A percentile compares a stretch with the other conserved stretches of the same genome.
Conservation (phyloP, 345 rosid species). For the Geranium rotundifolium region DNA sequence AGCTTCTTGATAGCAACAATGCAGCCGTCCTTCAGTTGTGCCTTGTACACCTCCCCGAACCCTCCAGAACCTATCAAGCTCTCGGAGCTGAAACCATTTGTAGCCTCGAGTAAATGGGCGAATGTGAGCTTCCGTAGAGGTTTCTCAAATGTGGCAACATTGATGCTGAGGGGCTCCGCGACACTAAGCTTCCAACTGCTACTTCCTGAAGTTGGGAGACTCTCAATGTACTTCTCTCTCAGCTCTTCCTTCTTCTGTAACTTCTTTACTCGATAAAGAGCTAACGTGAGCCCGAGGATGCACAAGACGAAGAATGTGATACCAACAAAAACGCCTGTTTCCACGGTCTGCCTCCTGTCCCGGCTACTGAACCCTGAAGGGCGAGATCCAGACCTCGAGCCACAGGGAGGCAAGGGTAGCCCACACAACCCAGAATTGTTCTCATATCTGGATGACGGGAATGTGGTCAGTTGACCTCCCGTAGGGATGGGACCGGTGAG, state of each 20-base stretch:
- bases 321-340: slow-evolving; percentile 58
- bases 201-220: slow-evolving; percentile 82
- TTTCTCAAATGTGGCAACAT: slow-evolving; percentile 91
- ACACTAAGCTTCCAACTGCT: slow-evolving; percentile 86
- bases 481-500: slow-evolving; percentile 76
- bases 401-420: slow-evolving; percentile 62
- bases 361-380: slow-evolving; percentile 10
- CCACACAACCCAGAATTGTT: slow-evolving; percentile 96
- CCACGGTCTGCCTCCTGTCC: slow-evolving; percentile 36
- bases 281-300: slow-evolving; percentile 44
- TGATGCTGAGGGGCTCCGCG: slow-evolving; percentile 90
- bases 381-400: slow-evolving; percentile 21
- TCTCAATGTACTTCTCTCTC: slow-evolving; percentile 72
- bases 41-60: slow-evolving; percentile 96
- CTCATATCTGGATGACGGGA: slow-evolving; percentile 67
- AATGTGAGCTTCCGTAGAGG: slow-evolving; percentile 85
- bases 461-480: slow-evolving; percentile 92
- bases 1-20: slow-evolving; percentile 88
- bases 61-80: slow-evolving; percentile 90
- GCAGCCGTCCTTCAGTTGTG: slow-evolving; percentile 61
- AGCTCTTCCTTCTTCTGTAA: slow-evolving; percentile 44
- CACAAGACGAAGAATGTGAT: slow-evolving; percentile 54
- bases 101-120: slow-evolving; percentile 84
- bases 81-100: slow-evolving; percentile 86
- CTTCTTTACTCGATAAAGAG: slow-evolving; percentile 51